Conservation (phyloP, 1,284 basidiomycete species). For the Taiwanofungus camphoratus region DNA sequence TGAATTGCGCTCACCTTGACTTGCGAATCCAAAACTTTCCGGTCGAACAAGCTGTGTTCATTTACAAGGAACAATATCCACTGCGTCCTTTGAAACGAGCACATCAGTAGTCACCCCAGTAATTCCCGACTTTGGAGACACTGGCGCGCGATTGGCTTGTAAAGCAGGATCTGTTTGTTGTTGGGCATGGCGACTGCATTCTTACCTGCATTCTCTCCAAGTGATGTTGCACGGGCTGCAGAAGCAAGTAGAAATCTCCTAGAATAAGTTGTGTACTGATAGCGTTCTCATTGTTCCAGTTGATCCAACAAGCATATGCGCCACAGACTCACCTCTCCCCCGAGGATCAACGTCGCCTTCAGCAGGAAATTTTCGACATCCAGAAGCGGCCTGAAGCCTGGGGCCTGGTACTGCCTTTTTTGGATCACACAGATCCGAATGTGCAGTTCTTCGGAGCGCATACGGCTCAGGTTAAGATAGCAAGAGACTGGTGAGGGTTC, state of each 20-base stretch:
- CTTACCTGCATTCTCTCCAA: slow-evolving; percentile 37
- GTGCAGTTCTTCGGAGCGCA: slow-evolving; percentile 92
- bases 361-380: slow-evolving; percentile 68
- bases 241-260: slow-evolving; percentile 30
- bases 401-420: slow-evolving; percentile 71
- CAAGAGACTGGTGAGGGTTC: slow-evolving; percentile 74
- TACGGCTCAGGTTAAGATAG: slow-evolving; percentile 87
- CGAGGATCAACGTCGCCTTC: slow-evolving; percentile 56
- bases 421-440: slow-evolving; percentile 66
- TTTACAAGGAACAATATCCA: too few relatives aligned
- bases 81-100: too few relatives aligned
- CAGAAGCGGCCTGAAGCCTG: slow-evolving; percentile 71
- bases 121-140: too few relatives aligned
- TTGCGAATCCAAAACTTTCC: too few relatives aligned
- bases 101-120: too few relatives aligned
- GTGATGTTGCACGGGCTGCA: slow-evolving; percentile 42
- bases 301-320: slow-evolving; percentile 59
- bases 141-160: too few relatives aligned
- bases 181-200: slow-evolving; percentile 28
- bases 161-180: too few relatives aligned
- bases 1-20: too few relatives aligned
- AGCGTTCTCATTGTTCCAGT: slow-evolving; percentile 24
- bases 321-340: slow-evolving; percentile 43
- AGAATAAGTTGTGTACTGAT: background rate
- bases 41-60: too few relatives aligned